These are phyloP conservation scores for Aspergillus thermomutatus DNA, from an alignment of 2,329 filamentous ascomycete species.

Conservation along the genomic window DNA sequence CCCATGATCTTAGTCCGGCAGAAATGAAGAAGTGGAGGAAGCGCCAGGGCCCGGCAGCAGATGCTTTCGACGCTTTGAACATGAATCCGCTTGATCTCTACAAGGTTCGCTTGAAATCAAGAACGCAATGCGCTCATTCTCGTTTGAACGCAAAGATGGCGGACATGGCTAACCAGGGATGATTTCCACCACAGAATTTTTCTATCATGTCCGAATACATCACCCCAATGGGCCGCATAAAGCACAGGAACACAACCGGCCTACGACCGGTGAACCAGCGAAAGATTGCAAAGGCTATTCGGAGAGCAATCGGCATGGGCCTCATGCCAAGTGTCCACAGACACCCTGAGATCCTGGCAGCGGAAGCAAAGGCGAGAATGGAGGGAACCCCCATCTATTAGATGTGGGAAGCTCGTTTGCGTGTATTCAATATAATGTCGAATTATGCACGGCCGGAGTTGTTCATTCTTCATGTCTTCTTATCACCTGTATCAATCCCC, in stretches of 20 bases:
- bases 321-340: slow-evolving; percentile 86
- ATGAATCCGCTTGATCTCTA: slow-evolving; percentile 82
- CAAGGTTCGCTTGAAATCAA: slow-evolving; percentile 57
- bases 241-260: slow-evolving; percentile 69
- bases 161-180: slow-evolving; percentile 6
- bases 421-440: background rate
- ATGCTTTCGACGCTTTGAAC: slow-evolving; percentile 76
- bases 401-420: background rate
- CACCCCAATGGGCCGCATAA: slow-evolving; percentile 80
- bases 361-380: slow-evolving; percentile 28
- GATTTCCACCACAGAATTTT: slow-evolving; percentile 66
- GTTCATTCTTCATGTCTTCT: background rate
- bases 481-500: background rate
- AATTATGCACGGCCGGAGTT: background rate
- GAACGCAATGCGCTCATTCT: background rate
- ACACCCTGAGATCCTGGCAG: slow-evolving; percentile 75
- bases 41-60: slow-evolving; percentile 53
- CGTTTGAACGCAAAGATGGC: background rate
- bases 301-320: slow-evolving; percentile 82
- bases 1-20: slow-evolving; percentile 73
- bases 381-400: slow-evolving; percentile 20
- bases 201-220: slow-evolving; percentile 87
- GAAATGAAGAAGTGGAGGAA: slow-evolving; percentile 81
- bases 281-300: slow-evolving; percentile 86
- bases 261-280: slow-evolving; percentile 87